Conservation (phyloP, 1,139 yeast species). For the Kodamaea fungicola region DNA sequence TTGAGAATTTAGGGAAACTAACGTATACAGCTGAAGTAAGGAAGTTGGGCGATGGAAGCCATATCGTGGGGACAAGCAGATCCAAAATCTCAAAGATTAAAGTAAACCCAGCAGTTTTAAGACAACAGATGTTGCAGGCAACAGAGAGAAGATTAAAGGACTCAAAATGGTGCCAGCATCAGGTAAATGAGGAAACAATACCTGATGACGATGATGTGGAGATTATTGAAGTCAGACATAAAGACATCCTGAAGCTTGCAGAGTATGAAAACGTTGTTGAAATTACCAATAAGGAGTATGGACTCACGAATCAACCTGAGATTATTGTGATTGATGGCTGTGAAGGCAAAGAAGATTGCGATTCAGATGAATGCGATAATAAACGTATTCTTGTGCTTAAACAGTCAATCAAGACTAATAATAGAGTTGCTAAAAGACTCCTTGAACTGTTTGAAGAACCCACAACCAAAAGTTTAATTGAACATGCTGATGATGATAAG, state of each 20-base stretch:
- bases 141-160: constrained; percentile 63
- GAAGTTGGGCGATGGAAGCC: constrained; percentile 25
- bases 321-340: constrained; percentile 27
- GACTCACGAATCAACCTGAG: constrained; percentile 11
- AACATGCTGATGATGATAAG: constrained; percentile 9
- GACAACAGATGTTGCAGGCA: constrained; percentile 59
- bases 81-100: constrained; percentile 4
- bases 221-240: constrained; percentile 7
- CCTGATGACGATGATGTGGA: constrained; percentile 16
- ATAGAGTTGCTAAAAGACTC: not conserved
- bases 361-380: too few relatives aligned
- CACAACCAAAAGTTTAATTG: not conserved
- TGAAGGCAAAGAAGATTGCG: constrained; percentile 7
- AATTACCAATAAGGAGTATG: constrained; percentile 20
- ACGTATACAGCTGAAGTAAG: constrained; percentile 40
- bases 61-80: constrained; percentile 3
- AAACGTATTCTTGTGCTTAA: not conserved
- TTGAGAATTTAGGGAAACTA: constrained; percentile 34
- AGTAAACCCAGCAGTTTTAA: constrained; percentile 22
- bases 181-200: constrained; percentile 16
- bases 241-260: constrained; percentile 1
- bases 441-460: not conserved
- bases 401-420: not conserved
- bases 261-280: constrained; percentile 23
- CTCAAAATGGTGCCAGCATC: constrained; percentile 50